A percentile compares a stretch with the other conserved stretches of the same genome.
These are phyloP conservation scores for Pezicula carpinea DNA, from an alignment of 2,329 filamentous ascomycete genomes.

Conservation along the genomic window DNA sequence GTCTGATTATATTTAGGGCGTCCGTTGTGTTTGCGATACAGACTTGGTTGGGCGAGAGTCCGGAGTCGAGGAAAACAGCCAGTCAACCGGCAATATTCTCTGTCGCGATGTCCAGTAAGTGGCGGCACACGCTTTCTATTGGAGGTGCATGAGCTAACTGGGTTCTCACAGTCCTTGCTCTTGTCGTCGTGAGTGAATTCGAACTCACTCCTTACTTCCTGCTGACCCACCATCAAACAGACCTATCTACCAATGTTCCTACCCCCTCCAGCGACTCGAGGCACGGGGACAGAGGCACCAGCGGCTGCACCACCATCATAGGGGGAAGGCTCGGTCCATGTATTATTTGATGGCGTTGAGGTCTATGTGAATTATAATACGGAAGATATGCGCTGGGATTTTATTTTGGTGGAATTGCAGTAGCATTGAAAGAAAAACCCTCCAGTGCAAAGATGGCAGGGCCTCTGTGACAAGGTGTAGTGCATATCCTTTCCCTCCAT, in stretches of 20 bases:
- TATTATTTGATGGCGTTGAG: conserved; percentile 1
- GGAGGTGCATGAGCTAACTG: conserved; percentile 4
- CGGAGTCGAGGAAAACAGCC: conserved; percentile 58
- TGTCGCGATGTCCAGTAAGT: conserved; percentile 73
- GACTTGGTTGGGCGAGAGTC: conserved; percentile 72
- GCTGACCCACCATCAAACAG: conserved; percentile 25
- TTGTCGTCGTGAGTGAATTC: conserved; percentile 35
- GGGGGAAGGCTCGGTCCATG: neutral
- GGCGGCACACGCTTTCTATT: conserved; percentile 3
- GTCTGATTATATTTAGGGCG: conserved; percentile 43
- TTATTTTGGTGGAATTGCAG: too few species aligned
- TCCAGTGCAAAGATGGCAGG: too few species aligned
- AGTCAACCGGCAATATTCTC: conserved; percentile 70
- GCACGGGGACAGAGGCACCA: conserved; percentile 42
- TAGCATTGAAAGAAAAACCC: too few species aligned
- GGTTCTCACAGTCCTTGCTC: conserved; percentile 23
- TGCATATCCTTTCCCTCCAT: too few species aligned
- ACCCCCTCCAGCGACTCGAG: conserved; percentile 43
- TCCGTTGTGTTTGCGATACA: conserved; percentile 71
- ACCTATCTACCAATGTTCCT: conserved; percentile 63
- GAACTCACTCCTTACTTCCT: conserved; percentile 1
- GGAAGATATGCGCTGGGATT: neutral
- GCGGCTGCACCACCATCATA: conserved; percentile 40
- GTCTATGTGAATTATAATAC: conserved; percentile 6
- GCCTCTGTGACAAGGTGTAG: too few species aligned